Percentiles rank a stretch among this genome's conserved stretches.
phyloP scores from a whole-genome alignment of 306 rosid species.

The Quercus berberidifolia region DNA sequence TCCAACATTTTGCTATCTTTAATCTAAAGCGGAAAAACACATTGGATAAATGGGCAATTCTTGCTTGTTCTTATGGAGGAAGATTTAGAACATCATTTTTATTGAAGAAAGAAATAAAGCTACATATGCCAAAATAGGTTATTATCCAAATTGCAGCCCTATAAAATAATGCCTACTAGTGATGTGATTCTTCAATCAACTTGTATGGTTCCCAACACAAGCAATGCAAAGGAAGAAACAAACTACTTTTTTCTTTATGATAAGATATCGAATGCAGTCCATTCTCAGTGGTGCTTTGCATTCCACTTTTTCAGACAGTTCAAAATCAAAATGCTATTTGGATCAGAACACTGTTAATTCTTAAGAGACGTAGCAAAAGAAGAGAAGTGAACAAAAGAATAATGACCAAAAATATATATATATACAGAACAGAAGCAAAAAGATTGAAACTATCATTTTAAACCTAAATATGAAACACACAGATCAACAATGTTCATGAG shows the following conservation, averaged over 20 bases:
- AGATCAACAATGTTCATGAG: background rate
- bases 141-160: conserved; percentile 16
- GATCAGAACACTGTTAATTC: background rate
- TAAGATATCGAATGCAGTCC: conserved; percentile 32
- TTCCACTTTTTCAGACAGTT: conserved; percentile 23
- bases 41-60: background rate
- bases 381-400: background rate
- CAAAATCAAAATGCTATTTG: conserved; percentile 24
- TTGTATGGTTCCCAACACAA: conserved; percentile 29
- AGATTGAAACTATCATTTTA: background rate
- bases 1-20: background rate
- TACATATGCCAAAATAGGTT: conserved; percentile 1
- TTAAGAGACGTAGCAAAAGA: background rate
- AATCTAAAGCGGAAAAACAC: background rate
- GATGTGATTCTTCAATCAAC: conserved; percentile 31
- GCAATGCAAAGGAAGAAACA: conserved; percentile 16
- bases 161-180: background rate
- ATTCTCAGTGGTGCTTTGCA: conserved; percentile 21
- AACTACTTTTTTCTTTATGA: conserved; percentile 28
- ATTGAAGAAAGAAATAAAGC: conserved; percentile 19
- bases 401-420: background rate
- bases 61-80: background rate
- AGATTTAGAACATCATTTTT: conserved; percentile 21
- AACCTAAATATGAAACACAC: background rate
- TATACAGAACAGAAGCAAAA: background rate